Evolutionary conservation across 2,329 filamentous ascomycete species (phyloP), one percentile per base, ranked within the genome.

Genomic region (Neofusicoccum sp.): DNA sequence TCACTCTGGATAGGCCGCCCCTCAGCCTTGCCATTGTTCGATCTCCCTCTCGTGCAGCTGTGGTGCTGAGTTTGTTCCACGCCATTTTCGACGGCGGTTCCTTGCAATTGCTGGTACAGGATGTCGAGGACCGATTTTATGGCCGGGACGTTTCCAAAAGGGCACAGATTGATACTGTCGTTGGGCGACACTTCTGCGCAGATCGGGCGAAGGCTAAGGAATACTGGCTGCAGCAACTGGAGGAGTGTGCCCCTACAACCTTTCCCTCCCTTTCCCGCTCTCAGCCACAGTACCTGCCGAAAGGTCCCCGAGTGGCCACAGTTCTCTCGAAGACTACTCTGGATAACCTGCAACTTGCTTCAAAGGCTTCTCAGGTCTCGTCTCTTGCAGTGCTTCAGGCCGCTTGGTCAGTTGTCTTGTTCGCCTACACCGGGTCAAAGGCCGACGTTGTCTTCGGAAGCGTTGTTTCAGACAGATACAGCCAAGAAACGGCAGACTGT

Each of bases 11-110:
- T 11, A 43, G 38, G 9, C 60, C 60, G 6, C 60, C 51, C 11
- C 24, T 56, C 24, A 58, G 24, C 31, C 60, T 61, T 28, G 49
- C 53, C 33, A 41, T 64, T 14, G 33, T 48, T 41, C 61, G 64
- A n/a, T 70, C 71, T 3, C 71, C 68, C 63, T 61, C 58, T 6
- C 65, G 72, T 33, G 65, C 63, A 3, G 33, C 65, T 11, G 56
- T 80, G 4, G 65, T 78, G 6, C 69, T 85, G 34, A 76, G 75
- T 11, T 82, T 84, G 66, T 90, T 95, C 66, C 91, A 96, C 73
- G 89, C 89, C 2, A 77, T 96, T 0, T 93, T 96, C 65, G 91
- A 96, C 72, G 91, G 88, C 0, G 85, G 89, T 34, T 89, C 90
- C 0, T 87, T 95, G 69, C 76, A 80, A 1, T 78, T 81, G 7